A percentile compares a stretch with the other conserved stretches of the same genome.
Evolutionary conservation across 2,329 filamentous ascomycete species (phyloP).

Genomic region (Talaromyces marneffei): DNA sequence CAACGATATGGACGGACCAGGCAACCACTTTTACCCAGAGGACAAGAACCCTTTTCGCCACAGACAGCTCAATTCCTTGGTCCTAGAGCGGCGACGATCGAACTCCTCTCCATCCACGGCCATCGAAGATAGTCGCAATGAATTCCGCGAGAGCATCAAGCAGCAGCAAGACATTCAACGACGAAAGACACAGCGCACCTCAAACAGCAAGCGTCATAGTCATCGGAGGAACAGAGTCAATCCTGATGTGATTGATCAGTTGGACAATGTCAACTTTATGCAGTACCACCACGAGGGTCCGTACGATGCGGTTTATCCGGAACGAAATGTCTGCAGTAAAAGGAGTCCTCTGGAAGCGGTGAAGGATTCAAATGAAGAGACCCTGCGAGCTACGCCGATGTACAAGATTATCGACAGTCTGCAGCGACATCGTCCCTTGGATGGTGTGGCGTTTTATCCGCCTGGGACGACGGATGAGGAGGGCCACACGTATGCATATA

Average conservation of each 20-base stretch:
- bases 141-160: conserved; percentile 12
- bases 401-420: conserved; percentile 74
- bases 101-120: conserved; percentile 4
- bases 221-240: conserved; percentile 60
- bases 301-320: conserved; percentile 73
- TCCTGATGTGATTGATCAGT: conserved; percentile 72
- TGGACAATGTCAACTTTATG: conserved; percentile 61
- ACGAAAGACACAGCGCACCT: conserved; percentile 5
- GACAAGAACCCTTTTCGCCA: conserved; percentile 16
- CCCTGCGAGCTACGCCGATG: conserved; percentile 70
- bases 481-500: conserved; percentile 68
- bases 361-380: conserved; percentile 64
- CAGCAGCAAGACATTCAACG: conserved; percentile 14
- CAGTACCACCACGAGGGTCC: conserved; percentile 86
- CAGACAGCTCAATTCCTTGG: background rate
- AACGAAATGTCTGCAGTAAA: conserved; percentile 61
- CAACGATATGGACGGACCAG: conserved; percentile 61
- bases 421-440: conserved; percentile 66
- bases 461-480: conserved; percentile 62
- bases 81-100: conserved; percentile 12
- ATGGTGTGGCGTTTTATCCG: conserved; percentile 72
- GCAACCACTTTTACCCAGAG: conserved; percentile 50
- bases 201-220: conserved; percentile 43
- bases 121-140: conserved; percentile 12
- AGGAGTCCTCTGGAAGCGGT: conserved; percentile 72